A percentile compares a stretch with the other conserved stretches of the same genome.
phyloP scores from a whole-genome alignment of 257 asterid genomes.

The Nyctanthes arbortristis region DNA sequence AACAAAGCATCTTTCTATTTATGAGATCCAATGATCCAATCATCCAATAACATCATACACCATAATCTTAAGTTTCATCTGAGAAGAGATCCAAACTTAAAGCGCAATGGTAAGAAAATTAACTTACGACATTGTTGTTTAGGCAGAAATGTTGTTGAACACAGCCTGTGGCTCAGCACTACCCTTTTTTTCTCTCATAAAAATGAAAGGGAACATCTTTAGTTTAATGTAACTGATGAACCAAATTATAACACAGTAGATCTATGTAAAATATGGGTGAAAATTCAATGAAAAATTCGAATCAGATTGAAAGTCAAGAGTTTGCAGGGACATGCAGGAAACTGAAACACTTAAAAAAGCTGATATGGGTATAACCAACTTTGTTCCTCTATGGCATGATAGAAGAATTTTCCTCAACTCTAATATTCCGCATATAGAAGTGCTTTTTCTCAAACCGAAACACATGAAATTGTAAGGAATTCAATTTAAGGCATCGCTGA shows the following conservation, averaged over 20 bases:
- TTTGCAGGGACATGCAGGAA: slow-evolving; percentile 10
- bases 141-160: slow-evolving; percentile 6
- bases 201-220: slow-evolving; percentile 17
- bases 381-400: neutral
- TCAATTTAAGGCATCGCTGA: neutral
- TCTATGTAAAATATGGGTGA: neutral
- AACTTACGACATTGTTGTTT: neutral
- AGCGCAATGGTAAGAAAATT: neutral
- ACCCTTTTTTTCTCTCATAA: slow-evolving; percentile 11
- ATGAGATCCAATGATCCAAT: too few species aligned
- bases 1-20: slow-evolving; percentile 3
- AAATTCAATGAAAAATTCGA: slow-evolving; percentile 32
- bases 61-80: neutral
- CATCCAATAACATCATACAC: too few species aligned
- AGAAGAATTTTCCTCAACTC: neutral
- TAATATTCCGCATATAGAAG: neutral
- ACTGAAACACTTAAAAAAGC: slow-evolving; percentile 21
- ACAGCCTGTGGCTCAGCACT: neutral
- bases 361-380: slow-evolving; percentile 6
- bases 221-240: slow-evolving; percentile 12
- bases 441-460: too few species aligned
- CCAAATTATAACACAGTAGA: neutral
- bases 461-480: too few species aligned
- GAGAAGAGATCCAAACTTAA: slow-evolving; percentile 6
- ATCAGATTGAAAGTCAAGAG: slow-evolving; percentile 31